Percentiles rank a stretch among this genome's conserved stretches.
Evolutionary conservation across 768 basidiomycete species (phyloP).

Genomic region (Lactarius sanguifluus): DNA sequence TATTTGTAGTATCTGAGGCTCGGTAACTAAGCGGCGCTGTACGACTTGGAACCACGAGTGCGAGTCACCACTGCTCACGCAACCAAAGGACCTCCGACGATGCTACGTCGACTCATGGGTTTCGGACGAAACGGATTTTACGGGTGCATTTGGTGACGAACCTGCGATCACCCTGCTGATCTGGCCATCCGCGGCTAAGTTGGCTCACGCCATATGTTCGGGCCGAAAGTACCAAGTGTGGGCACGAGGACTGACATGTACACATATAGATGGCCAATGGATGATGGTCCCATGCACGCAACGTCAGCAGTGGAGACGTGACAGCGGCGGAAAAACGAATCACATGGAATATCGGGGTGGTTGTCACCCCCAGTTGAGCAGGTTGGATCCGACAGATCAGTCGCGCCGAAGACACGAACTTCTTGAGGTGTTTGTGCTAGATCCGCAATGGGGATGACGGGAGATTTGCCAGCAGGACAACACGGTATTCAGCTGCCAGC

Average conservation of each 20-base stretch:
- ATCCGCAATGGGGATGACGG: not conserved
- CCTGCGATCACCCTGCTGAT: not conserved
- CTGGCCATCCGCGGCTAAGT: not conserved
- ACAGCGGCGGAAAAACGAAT: not conserved
- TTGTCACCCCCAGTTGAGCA: slow-evolving; percentile 1
- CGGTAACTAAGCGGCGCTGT: not conserved
- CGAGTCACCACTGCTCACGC: not conserved
- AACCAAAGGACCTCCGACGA: not conserved
- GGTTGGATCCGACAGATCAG: not conserved
- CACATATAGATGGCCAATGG: not conserved
- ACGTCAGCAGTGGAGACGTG: not conserved
- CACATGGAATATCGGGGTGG: slow-evolving; percentile 10
- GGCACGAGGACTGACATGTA: slow-evolving; percentile 17
- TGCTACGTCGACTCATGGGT: not conserved
- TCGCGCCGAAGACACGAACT: not conserved
- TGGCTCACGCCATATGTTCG: not conserved
- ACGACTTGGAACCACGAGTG: not conserved
- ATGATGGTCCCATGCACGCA: not conserved
- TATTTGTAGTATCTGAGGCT: not conserved
- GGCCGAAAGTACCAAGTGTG: slow-evolving; percentile 13
- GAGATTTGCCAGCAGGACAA: not conserved
- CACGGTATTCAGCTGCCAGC: not conserved
- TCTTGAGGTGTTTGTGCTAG: not conserved
- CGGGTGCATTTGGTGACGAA: not conserved
- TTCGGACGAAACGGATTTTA: not conserved